Evolutionary conservation across 495 filamentous ascomycete genomes (phyloP).

Genomic region (Penicillium cosmopolitanum): DNA sequence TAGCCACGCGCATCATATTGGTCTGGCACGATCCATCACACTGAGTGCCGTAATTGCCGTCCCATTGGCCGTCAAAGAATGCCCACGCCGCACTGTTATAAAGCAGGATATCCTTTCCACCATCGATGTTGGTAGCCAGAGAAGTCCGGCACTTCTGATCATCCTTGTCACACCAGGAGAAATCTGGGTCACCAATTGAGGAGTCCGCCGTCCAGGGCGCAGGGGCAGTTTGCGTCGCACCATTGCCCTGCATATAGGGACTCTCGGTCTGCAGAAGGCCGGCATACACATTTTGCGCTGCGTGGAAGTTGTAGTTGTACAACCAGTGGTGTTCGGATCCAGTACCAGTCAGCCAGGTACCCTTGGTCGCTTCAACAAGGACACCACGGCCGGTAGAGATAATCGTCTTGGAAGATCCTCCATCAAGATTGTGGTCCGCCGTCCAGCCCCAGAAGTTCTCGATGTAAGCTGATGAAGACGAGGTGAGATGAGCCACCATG

Average conservation of each 20-base stretch:
- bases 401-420: constrained; percentile 32
- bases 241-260: constrained; percentile 51
- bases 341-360: constrained; percentile 48
- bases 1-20: constrained; percentile 42
- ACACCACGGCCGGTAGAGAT: constrained; percentile 56
- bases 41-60: constrained; percentile 25
- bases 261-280: constrained; percentile 51
- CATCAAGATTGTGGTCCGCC: constrained; percentile 56
- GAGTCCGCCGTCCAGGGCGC: constrained; percentile 44
- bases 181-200: constrained; percentile 47
- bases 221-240: constrained; percentile 39
- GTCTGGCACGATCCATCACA: constrained; percentile 48
- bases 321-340: constrained; percentile 52
- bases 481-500: constrained; percentile 51
- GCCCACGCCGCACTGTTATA: constrained; percentile 59
- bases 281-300: constrained; percentile 51
- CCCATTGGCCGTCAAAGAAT: constrained; percentile 49
- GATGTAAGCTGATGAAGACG: constrained; percentile 53
- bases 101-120: constrained; percentile 53
- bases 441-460: constrained; percentile 65
- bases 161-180: constrained; percentile 33
- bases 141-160: constrained; percentile 48
- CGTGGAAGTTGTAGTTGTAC: constrained; percentile 55
- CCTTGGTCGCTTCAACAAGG: constrained; percentile 50
- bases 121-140: constrained; percentile 39